Evolutionary conservation across 1,139 yeast genomes (phyloP).

Genomic region (Yarrowia galli): DNA sequence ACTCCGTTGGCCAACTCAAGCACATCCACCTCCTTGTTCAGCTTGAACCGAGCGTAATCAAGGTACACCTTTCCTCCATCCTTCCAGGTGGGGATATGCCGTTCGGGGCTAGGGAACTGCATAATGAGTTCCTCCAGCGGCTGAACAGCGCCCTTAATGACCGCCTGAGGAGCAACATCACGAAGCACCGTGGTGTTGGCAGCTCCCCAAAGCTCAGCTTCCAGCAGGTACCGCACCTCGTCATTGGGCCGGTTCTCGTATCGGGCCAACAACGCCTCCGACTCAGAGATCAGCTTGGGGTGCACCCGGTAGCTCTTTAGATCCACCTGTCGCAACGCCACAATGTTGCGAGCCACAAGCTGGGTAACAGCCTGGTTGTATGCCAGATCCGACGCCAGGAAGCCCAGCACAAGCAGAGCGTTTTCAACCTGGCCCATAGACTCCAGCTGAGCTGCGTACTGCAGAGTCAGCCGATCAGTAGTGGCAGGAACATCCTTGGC

Average conservation of each 20-base stretch:
- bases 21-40: neutral
- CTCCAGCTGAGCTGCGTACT: conserved; percentile 64
- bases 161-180: conserved; percentile 72
- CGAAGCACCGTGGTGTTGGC: conserved; percentile 68
- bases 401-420: conserved; percentile 27
- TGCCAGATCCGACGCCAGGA: conserved; percentile 4
- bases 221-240: conserved; percentile 67
- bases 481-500: conserved; percentile 41
- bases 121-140: conserved; percentile 56
- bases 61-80: conserved; percentile 54
- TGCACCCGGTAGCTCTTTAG: neutral
- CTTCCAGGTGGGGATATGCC: conserved; percentile 62
- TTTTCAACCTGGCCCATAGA: conserved; percentile 61
- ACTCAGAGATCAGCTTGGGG: conserved; percentile 43
- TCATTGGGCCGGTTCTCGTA: conserved; percentile 60
- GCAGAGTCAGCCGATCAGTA: conserved; percentile 58
- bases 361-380: conserved; percentile 44
- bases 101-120: conserved; percentile 51
- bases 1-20: conserved; percentile 14
- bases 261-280: conserved; percentile 52
- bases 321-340: conserved; percentile 42
- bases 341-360: conserved; percentile 59
- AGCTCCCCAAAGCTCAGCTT: conserved; percentile 65
- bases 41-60: conserved; percentile 46
- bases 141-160: conserved; percentile 56